Evolutionary conservation across 805 yeast genomes (phyloP).

Genomic region (Kuraishia hungarica): DNA sequence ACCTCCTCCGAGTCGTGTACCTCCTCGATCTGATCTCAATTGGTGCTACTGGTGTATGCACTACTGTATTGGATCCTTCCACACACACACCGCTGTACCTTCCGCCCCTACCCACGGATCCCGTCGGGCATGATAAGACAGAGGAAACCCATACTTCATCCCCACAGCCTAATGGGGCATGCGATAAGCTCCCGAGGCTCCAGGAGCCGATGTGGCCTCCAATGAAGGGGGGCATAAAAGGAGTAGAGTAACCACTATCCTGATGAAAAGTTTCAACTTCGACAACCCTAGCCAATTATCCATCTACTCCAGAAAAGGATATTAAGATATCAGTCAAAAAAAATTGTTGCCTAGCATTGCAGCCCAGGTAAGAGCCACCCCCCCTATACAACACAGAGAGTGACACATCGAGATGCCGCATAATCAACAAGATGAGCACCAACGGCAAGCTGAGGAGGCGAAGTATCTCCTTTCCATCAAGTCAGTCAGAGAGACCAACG

Average conservation of each 20-base stretch:
- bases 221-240: neutral
- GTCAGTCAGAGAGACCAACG: slow-evolving; percentile 47
- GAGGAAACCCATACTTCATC: neutral
- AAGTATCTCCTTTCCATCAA: slow-evolving; percentile 37
- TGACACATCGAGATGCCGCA: neutral
- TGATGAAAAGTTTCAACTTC: neutral
- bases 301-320: no score
- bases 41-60: neutral
- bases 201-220: neutral
- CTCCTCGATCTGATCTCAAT: neutral
- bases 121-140: neutral
- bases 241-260: neutral
- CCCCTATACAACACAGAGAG: no score
- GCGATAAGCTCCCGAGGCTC: neutral
- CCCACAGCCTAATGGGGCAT: neutral
- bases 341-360: no score
- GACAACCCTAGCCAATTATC: no score
- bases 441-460: neutral
- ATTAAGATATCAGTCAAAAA: no score
- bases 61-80: neutral
- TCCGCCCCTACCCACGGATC: neutral
- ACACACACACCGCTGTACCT: neutral
- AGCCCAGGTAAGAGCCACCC: no score
- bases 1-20: neutral
- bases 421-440: neutral